A percentile compares a stretch with the other conserved stretches of the same genome.
Evolutionary conservation across 495 filamentous ascomycete genomes (phyloP).

Genomic region (Staphylotrichum tortipilum): DNA sequence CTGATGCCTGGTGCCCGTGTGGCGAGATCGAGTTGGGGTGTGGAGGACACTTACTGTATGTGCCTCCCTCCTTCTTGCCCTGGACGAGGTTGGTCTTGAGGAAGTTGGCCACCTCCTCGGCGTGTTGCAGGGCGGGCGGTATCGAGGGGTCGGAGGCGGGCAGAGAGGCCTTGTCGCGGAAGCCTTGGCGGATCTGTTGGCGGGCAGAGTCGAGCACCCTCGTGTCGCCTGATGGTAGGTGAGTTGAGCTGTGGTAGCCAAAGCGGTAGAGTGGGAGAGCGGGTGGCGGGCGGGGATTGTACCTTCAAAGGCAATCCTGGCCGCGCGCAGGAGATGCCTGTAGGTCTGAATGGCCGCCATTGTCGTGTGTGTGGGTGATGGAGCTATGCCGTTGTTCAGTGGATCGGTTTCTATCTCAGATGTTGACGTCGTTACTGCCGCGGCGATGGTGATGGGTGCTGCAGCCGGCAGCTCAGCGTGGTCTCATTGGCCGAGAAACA

Average conservation of each 20-base stretch:
- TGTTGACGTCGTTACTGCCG: not conserved
- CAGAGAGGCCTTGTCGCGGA: conserved; percentile 55
- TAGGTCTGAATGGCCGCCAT: conserved; percentile 70
- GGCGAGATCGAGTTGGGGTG: no score
- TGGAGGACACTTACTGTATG: conserved; percentile 56
- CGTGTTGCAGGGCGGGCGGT: conserved; percentile 54
- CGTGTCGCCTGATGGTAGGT: conserved; percentile 60
- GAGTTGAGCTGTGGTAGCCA: conserved; percentile 6
- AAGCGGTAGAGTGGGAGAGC: not conserved
- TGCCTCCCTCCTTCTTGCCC: conserved; percentile 53
- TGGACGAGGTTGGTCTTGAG: conserved; percentile 83
- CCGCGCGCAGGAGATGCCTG: conserved; percentile 71
- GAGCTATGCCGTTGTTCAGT: not conserved
- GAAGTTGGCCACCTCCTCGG: conserved; percentile 73
- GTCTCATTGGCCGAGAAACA: conserved; percentile 1
- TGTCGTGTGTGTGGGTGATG: conserved; percentile 20
- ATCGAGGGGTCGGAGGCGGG: conserved; percentile 44
- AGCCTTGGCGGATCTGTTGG: conserved; percentile 57
- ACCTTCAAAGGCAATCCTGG: conserved; percentile 79
- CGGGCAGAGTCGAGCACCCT: conserved; percentile 60
- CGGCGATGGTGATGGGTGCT: no score
- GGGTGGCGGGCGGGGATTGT: not conserved
- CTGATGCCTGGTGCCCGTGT: no score
- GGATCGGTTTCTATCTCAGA: not conserved
- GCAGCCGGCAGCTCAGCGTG: not conserved